Percentiles rank a stretch among this genome's conserved stretches.
phyloP scores from a whole-genome alignment of 1,284 basidiomycete genomes.

The Leccinum fallax region DNA sequence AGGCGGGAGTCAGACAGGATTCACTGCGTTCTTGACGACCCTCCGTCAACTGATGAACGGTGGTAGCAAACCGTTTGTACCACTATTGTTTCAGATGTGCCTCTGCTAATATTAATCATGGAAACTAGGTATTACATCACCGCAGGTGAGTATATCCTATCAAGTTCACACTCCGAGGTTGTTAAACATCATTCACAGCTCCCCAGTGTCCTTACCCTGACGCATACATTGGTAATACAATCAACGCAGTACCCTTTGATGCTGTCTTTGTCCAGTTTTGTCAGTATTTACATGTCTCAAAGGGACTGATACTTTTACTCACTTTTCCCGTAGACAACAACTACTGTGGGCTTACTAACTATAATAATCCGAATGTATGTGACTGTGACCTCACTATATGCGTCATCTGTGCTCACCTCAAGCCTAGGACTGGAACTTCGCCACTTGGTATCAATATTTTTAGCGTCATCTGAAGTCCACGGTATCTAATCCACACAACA shows the following conservation, averaged over 20 bases:
- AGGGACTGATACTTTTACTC: not conserved
- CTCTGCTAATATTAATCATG: conserved; percentile 6
- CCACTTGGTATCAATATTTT: conserved; percentile 43
- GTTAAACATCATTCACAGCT: conserved; percentile 33
- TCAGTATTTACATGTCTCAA: conserved; percentile 22
- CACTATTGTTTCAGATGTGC: not conserved
- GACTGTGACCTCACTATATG: not conserved
- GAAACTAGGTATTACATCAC: conserved; percentile 56
- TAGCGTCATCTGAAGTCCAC: not conserved
- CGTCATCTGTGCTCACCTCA: not conserved
- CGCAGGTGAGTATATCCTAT: conserved; percentile 35
- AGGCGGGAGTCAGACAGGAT: conserved; percentile 54
- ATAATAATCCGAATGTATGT: conserved; percentile 46
- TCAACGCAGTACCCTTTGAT: conserved; percentile 60
- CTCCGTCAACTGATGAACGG: conserved; percentile 50
- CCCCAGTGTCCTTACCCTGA: conserved; percentile 71
- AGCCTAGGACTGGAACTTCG: conserved; percentile 56
- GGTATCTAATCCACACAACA: conserved; percentile 24
- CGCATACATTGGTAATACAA: conserved; percentile 53
- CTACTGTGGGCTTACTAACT: conserved; percentile 53
- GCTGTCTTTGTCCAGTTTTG: conserved; percentile 67
- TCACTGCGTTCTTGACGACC: conserved; percentile 55
- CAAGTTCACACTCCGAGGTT: not conserved
- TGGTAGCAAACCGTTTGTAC: conserved; percentile 51
- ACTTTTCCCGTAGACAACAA: conserved; percentile 51